Base-by-base conservation (phyloP, 2,329 filamentous ascomycete species). In the Paecilomyces fulvus region DNA sequence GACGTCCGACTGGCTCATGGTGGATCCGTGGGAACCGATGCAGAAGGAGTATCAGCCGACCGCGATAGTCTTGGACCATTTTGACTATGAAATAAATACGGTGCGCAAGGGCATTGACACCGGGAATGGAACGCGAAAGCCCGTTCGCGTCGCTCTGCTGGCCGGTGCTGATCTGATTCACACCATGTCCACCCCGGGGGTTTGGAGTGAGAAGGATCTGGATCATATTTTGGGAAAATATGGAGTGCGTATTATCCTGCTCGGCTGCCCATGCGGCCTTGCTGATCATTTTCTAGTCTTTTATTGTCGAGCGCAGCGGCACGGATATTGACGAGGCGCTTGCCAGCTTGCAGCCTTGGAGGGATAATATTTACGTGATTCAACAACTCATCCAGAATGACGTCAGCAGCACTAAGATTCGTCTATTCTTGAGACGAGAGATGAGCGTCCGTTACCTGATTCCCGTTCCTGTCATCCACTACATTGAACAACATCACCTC, bases 311-410 rank as follows among this genome's bases (percentile, higher is more conserved):
- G 78, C 84, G 92, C 58, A 86, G 85, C 46, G 92, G 91, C 49
- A 95, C 90, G 21, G 90, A 95, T 66, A 88, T 95, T 52, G 89
- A 95, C 60, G 89, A 95, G 67, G 91, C 92, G 1, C 79, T 96
- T 50, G 85, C 87, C n/a, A 87, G 84, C 49, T 78, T 96, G 51
- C 86, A 90, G 68, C 83, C 85, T 58, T 96, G 88, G 83, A 86
- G 90, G 66, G 84, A 91, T 64, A 94, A 95, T 64, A 87, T 96
- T 59, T 86, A 90, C 67, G 88, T 95, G 55, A 92, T 96, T 60
- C 88, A 89, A 56, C 90, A 95, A 72, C 82, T 95, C 53, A 92
- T 95, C 52, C 85, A 89, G 62, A 92, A 92, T 71, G 88, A 94
- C 64, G 86, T 94, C 58, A 90, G 87, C 65, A 91, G 87, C 60